Base-by-base conservation (phyloP, 371 early-diverging fungal genomes). In the Circinella umbellata region DNA sequence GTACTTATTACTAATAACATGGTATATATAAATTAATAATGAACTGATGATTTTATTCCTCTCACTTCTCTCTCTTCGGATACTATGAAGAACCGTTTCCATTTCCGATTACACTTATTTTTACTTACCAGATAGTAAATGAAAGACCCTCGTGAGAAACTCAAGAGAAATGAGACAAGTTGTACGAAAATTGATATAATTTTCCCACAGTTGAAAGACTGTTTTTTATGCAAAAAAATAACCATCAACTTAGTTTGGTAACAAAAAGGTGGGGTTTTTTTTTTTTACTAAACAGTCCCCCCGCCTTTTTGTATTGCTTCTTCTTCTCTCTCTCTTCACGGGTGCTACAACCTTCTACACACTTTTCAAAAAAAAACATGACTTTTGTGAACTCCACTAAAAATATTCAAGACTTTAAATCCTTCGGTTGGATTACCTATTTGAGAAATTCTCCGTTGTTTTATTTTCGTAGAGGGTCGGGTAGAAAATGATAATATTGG, bases 381-480 rank as follows among this genome's bases (percentile, higher is more conserved):
- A 51, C 51, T 27, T n/a, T n/a, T n/a, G n/a, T 27, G 27, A 27
- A 27, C 27, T 27, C 27, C 27, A n/a, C n/a, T n/a, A 49, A 49
- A 49, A 11, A 14, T 51, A 17, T 51, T 1, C 3, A 51, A 8
- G 17, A 51, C 51, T 27, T 27, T 27, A 17, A n/a, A 8, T 15
- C 15, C 14, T 18, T 57, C 57, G 57, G 57, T 34, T 57, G 13
- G 27, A 14, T 57, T 57, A 27, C 57, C 57, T 57, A 27, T 10
- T 57, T 18, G 57, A 57, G 57, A 57, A 57, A 57, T 27, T 57
- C 34, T 57, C 57, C 57, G 57, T 57, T 54, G 20, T n/a, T 20
- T 17, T 20, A 3, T n/a, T 27, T 27, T 27, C 27, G 27, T 27
- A 27, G 57, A 9, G 1, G 20, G 57, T 34, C 57, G 51, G 42